A percentile compares a stretch with the other conserved stretches of the same genome.
Conservation (phyloP, 2,329 filamentous ascomycete species). For the Penicillium sclerotigenum region DNA sequence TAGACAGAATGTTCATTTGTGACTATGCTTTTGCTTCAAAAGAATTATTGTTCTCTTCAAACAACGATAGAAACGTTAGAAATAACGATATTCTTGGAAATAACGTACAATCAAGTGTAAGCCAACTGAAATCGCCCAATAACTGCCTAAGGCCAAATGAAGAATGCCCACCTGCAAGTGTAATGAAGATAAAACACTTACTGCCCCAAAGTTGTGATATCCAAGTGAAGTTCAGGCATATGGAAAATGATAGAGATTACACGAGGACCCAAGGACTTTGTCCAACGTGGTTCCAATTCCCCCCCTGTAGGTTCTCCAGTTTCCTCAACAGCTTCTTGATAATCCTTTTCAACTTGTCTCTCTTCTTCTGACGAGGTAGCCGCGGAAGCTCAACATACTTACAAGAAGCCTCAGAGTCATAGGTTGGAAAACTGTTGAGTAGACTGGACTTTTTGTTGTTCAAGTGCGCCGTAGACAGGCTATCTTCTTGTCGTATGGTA, state of each 20-base stretch:
- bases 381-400: too few relatives aligned
- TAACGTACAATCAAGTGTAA: neutral
- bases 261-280: neutral
- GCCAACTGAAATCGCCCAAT: neutral
- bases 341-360: neutral
- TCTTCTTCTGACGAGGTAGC: neutral
- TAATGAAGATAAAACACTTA: neutral
- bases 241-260: neutral
- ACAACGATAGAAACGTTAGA: neutral
- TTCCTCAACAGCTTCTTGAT: neutral
- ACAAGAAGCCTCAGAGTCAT: neutral
- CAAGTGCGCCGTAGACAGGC: too few relatives aligned
- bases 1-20: constrained; percentile 15
- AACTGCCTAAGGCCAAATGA: too few relatives aligned
- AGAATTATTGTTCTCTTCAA: too few relatives aligned
- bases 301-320: neutral
- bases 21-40: neutral
- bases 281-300: neutral
- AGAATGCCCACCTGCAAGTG: neutral
- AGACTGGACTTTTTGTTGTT: too few relatives aligned
- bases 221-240: neutral
- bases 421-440: neutral
- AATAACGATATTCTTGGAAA: too few relatives aligned
- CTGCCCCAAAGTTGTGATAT: neutral
- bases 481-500: too few relatives aligned